Conservation (phyloP, 805 yeast genomes). For the Candida manassasensis region DNA sequence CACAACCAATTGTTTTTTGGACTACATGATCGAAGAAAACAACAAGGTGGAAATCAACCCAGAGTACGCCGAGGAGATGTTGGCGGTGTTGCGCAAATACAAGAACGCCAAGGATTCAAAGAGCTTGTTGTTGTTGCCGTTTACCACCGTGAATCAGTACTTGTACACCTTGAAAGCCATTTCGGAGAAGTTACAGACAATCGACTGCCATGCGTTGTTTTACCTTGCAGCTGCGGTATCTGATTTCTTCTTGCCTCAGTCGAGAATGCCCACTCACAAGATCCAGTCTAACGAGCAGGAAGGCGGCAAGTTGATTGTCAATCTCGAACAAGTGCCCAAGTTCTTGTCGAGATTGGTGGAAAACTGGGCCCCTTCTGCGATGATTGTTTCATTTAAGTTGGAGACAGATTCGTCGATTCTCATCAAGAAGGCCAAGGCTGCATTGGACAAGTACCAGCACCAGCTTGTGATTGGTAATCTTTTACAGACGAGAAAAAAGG, state of each 20-base stretch:
- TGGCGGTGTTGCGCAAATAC: slow-evolving; percentile 53
- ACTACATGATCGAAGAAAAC: slow-evolving; percentile 61
- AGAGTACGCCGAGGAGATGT: slow-evolving; percentile 58
- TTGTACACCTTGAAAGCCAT: slow-evolving; percentile 73
- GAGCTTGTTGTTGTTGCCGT: slow-evolving; percentile 69
- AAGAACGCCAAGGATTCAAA: slow-evolving; percentile 45
- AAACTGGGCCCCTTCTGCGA: slow-evolving; percentile 91
- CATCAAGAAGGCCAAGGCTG: slow-evolving; percentile 69
- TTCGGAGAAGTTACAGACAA: slow-evolving; percentile 52
- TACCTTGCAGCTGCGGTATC: slow-evolving; percentile 97
- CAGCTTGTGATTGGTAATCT: slow-evolving; percentile 93
- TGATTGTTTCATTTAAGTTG: slow-evolving; percentile 90
- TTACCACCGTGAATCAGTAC: slow-evolving; percentile 93
- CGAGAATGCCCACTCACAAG: slow-evolving; percentile 87
- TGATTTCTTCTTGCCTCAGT: slow-evolving; percentile 87
- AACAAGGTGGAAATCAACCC: slow-evolving; percentile 59
- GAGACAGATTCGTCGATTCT: slow-evolving; percentile 79
- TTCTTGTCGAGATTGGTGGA: slow-evolving; percentile 84
- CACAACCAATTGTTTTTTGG: slow-evolving; percentile 79
- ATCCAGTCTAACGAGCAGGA: slow-evolving; percentile 71
- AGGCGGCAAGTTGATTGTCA: slow-evolving; percentile 73
- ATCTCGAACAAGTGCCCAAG: slow-evolving; percentile 94
- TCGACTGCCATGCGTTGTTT: slow-evolving; percentile 61
- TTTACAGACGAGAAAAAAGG: slow-evolving; percentile 79
- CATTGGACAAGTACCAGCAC: slow-evolving; percentile 81